phyloP scores from a whole-genome alignment of 2,329 filamentous ascomycete species.

The Kalaharituber pfeilii region DNA sequence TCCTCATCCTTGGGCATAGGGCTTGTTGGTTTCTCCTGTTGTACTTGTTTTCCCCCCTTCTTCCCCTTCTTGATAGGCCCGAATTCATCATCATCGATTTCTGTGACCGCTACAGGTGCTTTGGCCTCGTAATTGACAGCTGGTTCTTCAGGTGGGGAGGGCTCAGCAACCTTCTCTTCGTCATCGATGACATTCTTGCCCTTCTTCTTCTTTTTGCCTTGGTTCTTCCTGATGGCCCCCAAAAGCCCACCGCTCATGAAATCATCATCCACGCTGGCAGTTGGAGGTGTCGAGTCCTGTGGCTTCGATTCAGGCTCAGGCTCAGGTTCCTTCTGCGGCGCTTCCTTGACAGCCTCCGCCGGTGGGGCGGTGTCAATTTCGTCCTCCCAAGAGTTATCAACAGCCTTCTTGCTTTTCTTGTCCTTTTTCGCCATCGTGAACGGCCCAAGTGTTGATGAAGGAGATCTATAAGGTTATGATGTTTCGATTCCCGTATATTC shows the following conservation, averaged over 20 bases:
- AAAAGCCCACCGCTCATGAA: slow-evolving; percentile 50
- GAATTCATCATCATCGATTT: slow-evolving; percentile 71
- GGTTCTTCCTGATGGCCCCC: slow-evolving; percentile 64
- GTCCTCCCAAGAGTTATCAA: slow-evolving; percentile 21
- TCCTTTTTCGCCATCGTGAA: slow-evolving; percentile 19
- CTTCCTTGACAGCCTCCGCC: slow-evolving; percentile 67
- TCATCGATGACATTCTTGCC: slow-evolving; percentile 35
- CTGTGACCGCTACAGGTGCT: slow-evolving; percentile 60
- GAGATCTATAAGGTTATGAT: neutral
- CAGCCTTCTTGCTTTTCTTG: slow-evolving; percentile 19
- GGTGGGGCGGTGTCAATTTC: slow-evolving; percentile 33
- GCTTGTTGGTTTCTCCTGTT: slow-evolving; percentile 27
- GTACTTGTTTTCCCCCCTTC: slow-evolving; percentile 40
- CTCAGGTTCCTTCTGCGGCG: neutral
- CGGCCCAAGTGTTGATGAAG: no score
- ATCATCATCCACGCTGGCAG: slow-evolving; percentile 32
- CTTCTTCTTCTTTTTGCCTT: slow-evolving; percentile 82
- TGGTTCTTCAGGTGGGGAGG: neutral
- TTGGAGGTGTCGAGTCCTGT: slow-evolving; percentile 35
- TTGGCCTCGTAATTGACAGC: slow-evolving; percentile 31
- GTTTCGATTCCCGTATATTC: neutral
- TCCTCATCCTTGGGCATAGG: slow-evolving; percentile 32
- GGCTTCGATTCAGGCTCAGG: slow-evolving; percentile 29
- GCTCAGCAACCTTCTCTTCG: slow-evolving; percentile 16
- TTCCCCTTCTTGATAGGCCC: slow-evolving; percentile 51